These are phyloP conservation scores for Sporothrix curviconia DNA, from an alignment of 2,329 filamentous ascomycete species.

Conservation along the genomic window DNA sequence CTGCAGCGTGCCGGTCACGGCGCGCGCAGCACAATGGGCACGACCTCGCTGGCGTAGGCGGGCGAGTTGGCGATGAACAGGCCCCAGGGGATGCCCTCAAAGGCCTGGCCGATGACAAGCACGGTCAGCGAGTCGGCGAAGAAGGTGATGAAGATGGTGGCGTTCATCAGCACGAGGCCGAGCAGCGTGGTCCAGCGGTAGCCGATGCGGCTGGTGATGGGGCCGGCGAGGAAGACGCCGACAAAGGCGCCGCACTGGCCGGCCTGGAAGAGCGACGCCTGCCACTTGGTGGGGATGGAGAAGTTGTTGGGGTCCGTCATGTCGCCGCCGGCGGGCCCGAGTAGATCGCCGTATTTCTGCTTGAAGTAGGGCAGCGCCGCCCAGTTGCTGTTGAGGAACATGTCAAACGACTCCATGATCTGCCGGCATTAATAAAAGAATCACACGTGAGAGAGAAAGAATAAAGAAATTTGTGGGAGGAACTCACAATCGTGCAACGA, in stretches of 20 bases:
- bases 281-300: too few relatives aligned
- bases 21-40: conserved; percentile 50
- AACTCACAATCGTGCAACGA: conserved; percentile 36
- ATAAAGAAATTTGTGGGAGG: too few relatives aligned
- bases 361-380: too few relatives aligned
- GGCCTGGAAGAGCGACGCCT: conserved; percentile 50
- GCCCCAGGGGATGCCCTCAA: conserved; percentile 59
- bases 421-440: conserved; percentile 24
- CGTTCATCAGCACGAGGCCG: conserved; percentile 51
- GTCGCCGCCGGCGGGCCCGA: too few relatives aligned
- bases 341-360: too few relatives aligned
- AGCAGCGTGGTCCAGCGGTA: conserved; percentile 54
- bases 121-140: conserved; percentile 38
- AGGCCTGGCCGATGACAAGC: conserved; percentile 47
- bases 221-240: conserved; percentile 53
- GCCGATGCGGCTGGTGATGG: conserved; percentile 51
- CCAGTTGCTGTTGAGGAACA: conserved; percentile 56
- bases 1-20: conserved; percentile 55
- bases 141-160: conserved; percentile 48
- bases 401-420: conserved; percentile 60
- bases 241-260: conserved; percentile 54
- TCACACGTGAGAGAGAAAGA: not conserved
- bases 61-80: conserved; percentile 61
- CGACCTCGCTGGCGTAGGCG: conserved; percentile 56
- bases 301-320: too few relatives aligned